Evolutionary conservation across 2,329 filamentous ascomycete species (phyloP).

Genomic region (Beauveria rudraprayagi): DNA sequence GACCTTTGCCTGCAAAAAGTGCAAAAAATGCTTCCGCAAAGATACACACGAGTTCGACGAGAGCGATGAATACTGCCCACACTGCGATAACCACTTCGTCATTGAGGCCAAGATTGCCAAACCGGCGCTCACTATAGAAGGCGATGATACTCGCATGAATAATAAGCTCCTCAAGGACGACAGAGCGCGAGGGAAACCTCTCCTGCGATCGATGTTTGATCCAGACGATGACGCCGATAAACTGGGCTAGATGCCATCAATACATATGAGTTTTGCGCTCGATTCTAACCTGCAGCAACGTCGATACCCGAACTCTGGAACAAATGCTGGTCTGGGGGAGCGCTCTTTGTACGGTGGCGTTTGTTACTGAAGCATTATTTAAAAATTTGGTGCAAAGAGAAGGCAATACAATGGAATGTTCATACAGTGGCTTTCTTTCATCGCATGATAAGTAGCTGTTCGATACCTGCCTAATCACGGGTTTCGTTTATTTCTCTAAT

Average conservation of each 20-base stretch:
- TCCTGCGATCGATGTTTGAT: constrained; percentile 63
- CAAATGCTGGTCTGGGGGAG: background rate
- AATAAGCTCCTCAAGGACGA: constrained; percentile 91
- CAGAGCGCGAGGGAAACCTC: constrained; percentile 50
- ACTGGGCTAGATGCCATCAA: constrained; percentile 50
- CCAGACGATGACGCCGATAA: constrained; percentile 66
- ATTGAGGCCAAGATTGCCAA: constrained; percentile 82
- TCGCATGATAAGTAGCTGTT: constrained; percentile 20
- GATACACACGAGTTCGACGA: constrained; percentile 90
- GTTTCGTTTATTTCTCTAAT: constrained; percentile 14
- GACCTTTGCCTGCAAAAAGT: constrained; percentile 97
- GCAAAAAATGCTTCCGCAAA: constrained; percentile 96
- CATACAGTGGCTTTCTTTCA: constrained; percentile 18
- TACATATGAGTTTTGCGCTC: background rate
- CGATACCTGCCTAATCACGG: constrained; percentile 3
- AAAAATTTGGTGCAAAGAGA: background rate
- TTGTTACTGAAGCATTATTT: background rate
- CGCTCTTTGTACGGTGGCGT: background rate
- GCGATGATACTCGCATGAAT: constrained; percentile 81
- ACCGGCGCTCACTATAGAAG: constrained; percentile 76
- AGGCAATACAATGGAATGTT: constrained; percentile 9
- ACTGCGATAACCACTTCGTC: constrained; percentile 98
- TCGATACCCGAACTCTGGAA: background rate
- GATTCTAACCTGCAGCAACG: background rate
- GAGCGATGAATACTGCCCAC: constrained; percentile 95